Conservation (phyloP, 2,329 filamentous ascomycete genomes). For the Sporothrix brunneoviolacea region DNA sequence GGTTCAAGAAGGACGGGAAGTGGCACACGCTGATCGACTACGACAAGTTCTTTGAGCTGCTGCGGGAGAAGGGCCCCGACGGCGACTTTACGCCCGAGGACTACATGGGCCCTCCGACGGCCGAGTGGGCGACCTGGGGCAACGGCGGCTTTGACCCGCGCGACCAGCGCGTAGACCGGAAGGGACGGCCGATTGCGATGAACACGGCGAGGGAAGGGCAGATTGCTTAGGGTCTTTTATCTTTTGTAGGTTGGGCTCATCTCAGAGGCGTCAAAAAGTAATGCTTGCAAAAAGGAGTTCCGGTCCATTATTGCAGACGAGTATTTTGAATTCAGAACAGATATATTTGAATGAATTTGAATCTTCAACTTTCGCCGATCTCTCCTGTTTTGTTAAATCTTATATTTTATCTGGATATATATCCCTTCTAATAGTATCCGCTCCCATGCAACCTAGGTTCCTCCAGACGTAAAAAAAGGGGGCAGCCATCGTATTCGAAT, state of each 20-base stretch:
- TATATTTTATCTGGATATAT: too few relatives aligned
- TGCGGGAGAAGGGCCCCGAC: slow-evolving; percentile 61
- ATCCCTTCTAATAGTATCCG: too few relatives aligned
- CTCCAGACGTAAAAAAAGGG: not conserved
- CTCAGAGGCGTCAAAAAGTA: not conserved
- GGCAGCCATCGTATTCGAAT: not conserved
- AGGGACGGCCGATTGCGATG: slow-evolving; percentile 60
- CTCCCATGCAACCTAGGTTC: slow-evolving; percentile 9
- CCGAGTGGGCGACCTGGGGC: slow-evolving; percentile 93
- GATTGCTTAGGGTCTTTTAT: not conserved
- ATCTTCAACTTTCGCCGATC: too few relatives aligned
- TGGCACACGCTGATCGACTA: slow-evolving; percentile 96
- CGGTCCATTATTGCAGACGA: too few relatives aligned
- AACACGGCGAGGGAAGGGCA: not conserved
- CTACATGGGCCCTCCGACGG: slow-evolving; percentile 77
- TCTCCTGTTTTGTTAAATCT: too few relatives aligned
- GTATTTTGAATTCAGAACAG: too few relatives aligned
- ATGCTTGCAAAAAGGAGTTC: slow-evolving; percentile 3
- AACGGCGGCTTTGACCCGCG: slow-evolving; percentile 90
- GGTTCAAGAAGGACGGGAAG: slow-evolving; percentile 68
- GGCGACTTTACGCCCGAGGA: slow-evolving; percentile 79
- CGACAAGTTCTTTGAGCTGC: slow-evolving; percentile 74
- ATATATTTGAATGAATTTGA: too few relatives aligned
- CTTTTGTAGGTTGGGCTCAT: not conserved
- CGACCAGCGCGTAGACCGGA: slow-evolving; percentile 80